phyloP scores from a whole-genome alignment of 2,329 filamentous ascomycete species.

The Hyphodiscus sp. region DNA sequence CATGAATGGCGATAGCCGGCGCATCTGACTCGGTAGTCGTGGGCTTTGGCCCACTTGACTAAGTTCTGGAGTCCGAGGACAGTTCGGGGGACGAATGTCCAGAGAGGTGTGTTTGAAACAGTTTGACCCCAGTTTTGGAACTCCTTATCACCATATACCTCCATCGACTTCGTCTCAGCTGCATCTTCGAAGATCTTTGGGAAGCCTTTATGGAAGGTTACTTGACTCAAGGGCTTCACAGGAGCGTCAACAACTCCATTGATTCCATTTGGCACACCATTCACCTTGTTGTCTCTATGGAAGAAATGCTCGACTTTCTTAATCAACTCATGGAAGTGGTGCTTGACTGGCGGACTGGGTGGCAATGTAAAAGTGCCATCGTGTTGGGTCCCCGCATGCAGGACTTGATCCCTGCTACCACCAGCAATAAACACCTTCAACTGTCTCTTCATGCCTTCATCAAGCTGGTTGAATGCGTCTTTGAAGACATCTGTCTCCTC shows the following conservation, averaged over 20 bases:
- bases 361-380: conserved; percentile 25
- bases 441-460: conserved; percentile 24
- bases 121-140: conserved; percentile 38
- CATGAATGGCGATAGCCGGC: conserved; percentile 40
- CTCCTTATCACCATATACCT: conserved; percentile 29
- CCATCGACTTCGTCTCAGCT: conserved; percentile 27
- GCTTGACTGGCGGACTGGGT: conserved; percentile 28
- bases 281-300: conserved; percentile 1
- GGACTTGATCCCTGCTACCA: conserved; percentile 17
- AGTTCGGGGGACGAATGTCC: conserved; percentile 37
- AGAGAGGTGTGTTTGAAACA: conserved; percentile 33
- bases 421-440: conserved; percentile 29
- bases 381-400: conserved; percentile 14
- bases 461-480: conserved; percentile 26
- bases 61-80: conserved; percentile 36
- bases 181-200: conserved; percentile 31
- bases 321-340: conserved; percentile 28
- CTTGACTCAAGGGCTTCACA: neutral
- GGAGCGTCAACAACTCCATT: neutral
- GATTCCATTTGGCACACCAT: neutral
- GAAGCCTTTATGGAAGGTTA: neutral
- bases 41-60: conserved; percentile 32
- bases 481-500: conserved; percentile 26
- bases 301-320: conserved; percentile 9
- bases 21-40: conserved; percentile 34